Base-by-base conservation (phyloP, 768 basidiomycete species). In the Boletus bicolor region DNA sequence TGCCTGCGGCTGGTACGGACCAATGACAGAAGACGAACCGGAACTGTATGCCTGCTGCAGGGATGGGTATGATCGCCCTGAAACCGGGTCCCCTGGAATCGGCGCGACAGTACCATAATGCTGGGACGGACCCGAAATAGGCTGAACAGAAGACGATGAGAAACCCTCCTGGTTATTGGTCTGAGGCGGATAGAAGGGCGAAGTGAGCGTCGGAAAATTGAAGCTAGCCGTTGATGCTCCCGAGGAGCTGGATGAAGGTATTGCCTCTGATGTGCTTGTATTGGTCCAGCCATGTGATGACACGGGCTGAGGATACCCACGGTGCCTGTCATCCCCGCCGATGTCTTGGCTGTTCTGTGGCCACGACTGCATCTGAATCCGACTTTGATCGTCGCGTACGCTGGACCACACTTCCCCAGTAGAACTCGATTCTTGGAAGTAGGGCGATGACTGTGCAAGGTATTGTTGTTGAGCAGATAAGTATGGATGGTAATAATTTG, bases 131-230 rank as follows among this genome's bases (percentile, higher is more conserved):
- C 61, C 59, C 17, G 68, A 60, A 17, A 71, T 64, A 30, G 76
- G 64, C 21, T 72, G 68, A 50, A 73, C 65, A 45, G 73, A 63
- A 39, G 65, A 62, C 17, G 73, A 54, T 53, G 73, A 61, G 55
- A 70, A 68, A 51, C 64, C 63, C 24, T 70, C 64, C 49, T 74
- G 70, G 7, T 72, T 37, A 53, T 71, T 66, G 47, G 66, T 66
- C 51, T 73, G 71, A 42, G 61, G 59, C 21, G 84, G 84, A 66
- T 76, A 82, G 70, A 83, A 85, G 11, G 84, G 79, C 9, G 82
- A 76, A 58, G 69, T 82, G 38, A 84, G 75, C 15, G 84, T 85
- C 41, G 81, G 79, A 65, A 85, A 79, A 49, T 60, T 42, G 63
- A 65, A 78, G 44, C 43, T 55, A 37, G 68, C 64, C 37, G 68